A percentile compares a stretch with the other conserved stretches of the same genome.
Conservation (phyloP, 129 eudicot species). For the Lonicera japonica region DNA sequence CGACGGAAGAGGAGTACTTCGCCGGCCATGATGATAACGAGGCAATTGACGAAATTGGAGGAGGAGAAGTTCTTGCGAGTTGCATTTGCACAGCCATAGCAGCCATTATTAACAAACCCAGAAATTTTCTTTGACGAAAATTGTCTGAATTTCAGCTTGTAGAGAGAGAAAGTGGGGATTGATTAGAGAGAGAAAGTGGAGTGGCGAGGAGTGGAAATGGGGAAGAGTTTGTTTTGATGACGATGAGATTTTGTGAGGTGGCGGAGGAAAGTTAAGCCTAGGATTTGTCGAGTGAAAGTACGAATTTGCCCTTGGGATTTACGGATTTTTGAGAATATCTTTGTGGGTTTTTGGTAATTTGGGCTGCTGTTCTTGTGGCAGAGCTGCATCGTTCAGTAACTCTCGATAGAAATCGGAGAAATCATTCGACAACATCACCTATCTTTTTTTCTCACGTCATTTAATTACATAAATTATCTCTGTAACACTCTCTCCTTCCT, state of each 20-base stretch:
- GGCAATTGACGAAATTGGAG: constrained; percentile 7
- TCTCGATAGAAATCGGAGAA: no score
- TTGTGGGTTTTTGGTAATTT: constrained; percentile 27
- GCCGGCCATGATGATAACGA: constrained; percentile 13
- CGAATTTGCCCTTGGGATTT: constrained; percentile 15
- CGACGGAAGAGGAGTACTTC: constrained; percentile 1
- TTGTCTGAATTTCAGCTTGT: not conserved
- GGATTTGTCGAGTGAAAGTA: no score
- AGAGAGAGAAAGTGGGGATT: not conserved
- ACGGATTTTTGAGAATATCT: constrained; percentile 5
- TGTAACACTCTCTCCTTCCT: no score
- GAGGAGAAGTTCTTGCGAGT: no score
- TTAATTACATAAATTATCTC: no score
- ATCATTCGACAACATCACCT: no score
- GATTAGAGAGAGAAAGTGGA: constrained; percentile 6
- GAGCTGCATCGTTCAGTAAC: not conserved
- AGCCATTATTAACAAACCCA: no score
- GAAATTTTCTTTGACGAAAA: not conserved
- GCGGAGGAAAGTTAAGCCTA: no score
- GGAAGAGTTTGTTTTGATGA: constrained; percentile 2
- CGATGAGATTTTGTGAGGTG: no score
- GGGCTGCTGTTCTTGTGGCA: not conserved
- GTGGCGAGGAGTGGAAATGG: constrained; percentile 3
- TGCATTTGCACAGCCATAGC: constrained; percentile 68
- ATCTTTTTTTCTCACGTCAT: no score